Base-by-base conservation (phyloP, 2,329 filamentous ascomycete genomes). In the Aurifilum marmelostoma region DNA sequence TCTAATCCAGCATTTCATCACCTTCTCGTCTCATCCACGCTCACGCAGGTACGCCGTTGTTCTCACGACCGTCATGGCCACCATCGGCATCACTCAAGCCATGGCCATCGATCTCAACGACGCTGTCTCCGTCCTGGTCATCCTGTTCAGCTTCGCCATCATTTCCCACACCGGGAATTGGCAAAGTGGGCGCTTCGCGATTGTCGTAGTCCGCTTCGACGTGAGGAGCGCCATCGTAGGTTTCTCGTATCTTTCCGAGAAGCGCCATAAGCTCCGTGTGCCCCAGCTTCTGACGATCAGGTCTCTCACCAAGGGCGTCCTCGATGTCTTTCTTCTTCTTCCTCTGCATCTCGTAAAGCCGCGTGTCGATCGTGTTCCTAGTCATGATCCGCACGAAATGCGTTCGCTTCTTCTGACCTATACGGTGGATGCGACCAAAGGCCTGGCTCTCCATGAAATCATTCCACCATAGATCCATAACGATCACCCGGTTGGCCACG, bases 401-500 rank as follows among this genome's bases (percentile, higher is more conserved):
- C 0, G 89, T 89, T 43, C 87, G 79, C 56, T 89, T 85, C 0
- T 75, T 71, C 71, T 95, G 92, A 0, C 90, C 90, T 2, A 89
- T 88, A 6, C 91, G 84, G 73, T 85, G 86, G 0, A 92, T 85
- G 0, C 91, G 85, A 1, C 80, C 80, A 52, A 84, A 84, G 0
- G 87, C 89, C 73, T 93, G 91, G n/a, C 88, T 79, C 72, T 93
- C 89, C 0, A 82, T 76, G 0, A 83, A 80, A 1, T 77, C 77
- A 68, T 92, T 92, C 87, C 88, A 93, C 86, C 86, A 89, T 0
- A 81, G 77, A 41, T 89, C 87, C 0, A 86, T 65, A 0, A 85
- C 77, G 27, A 89, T 87, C 29, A 87, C 84, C 3, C 86, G 82
- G 62, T 86, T 88, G 1, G 82, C 83, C 2, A 71, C 76, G 0